A percentile compares a stretch with the other conserved stretches of the same genome.
Evolutionary conservation across 2,329 filamentous ascomycete species (phyloP).

Genomic region (Zymoseptoria brevis): DNA sequence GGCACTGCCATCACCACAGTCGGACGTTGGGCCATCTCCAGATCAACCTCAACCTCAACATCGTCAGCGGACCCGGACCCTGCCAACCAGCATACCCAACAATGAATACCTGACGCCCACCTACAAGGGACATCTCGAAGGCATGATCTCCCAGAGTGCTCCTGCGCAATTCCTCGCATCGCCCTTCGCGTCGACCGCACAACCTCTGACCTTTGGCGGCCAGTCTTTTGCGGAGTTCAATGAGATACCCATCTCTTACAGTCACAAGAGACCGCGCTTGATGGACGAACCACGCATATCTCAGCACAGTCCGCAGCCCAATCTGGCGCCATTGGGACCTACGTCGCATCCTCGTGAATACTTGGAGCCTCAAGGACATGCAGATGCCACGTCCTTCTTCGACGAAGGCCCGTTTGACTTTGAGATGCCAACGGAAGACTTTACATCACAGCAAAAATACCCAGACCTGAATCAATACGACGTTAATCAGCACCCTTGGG

Average conservation of each 20-base stretch:
- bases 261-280: not conserved
- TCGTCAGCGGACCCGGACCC: constrained; percentile 1
- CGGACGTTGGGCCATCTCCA: not conserved
- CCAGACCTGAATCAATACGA: not conserved
- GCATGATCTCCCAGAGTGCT: not conserved
- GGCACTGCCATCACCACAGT: constrained; percentile 4
- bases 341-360: not conserved
- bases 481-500: not conserved
- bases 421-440: not conserved
- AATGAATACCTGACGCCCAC: not conserved
- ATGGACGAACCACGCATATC: not conserved
- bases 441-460: not conserved
- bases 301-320: not conserved
- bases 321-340: not conserved
- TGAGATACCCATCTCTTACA: not conserved
- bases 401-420: not conserved
- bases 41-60: not conserved
- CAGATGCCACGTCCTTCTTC: not conserved
- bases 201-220: not conserved
- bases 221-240: not conserved
- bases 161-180: not conserved
- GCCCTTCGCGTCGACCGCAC: not conserved
- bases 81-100: not conserved
- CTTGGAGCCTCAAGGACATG: not conserved
- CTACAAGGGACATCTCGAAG: not conserved